Percentiles rank a stretch among this genome's conserved stretches.
phyloP scores from a whole-genome alignment of 2,329 filamentous ascomycete genomes.

The Alternaria gaisen region DNA sequence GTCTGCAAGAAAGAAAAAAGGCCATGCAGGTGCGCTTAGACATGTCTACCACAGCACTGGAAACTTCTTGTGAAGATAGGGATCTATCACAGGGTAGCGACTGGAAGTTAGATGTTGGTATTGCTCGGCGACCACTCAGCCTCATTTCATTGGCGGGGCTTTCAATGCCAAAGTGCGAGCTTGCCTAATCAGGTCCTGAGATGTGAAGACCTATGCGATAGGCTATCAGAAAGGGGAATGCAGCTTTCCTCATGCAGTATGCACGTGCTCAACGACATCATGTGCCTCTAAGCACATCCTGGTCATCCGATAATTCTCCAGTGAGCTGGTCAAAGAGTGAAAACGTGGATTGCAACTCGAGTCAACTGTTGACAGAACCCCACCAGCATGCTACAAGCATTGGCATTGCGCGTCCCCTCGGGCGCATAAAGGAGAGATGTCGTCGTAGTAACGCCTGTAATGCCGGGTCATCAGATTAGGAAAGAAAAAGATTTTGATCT shows the following conservation, averaged over 20 bases:
- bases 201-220: constrained; percentile 17
- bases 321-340: not conserved
- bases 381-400: constrained; percentile 10
- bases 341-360: constrained; percentile 23
- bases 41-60: constrained; percentile 3
- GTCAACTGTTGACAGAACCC: constrained; percentile 11
- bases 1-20: constrained; percentile 3
- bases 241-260: constrained; percentile 19
- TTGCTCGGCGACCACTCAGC: constrained; percentile 39
- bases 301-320: constrained; percentile 4
- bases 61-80: constrained; percentile 10
- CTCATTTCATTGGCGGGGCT: constrained; percentile 38
- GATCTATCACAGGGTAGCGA: constrained; percentile 21
- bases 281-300: constrained; percentile 8
- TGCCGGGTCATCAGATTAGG: constrained; percentile 6
- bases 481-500: constrained; percentile 14
- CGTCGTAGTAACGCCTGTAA: constrained; percentile 7
- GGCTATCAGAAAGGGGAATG: constrained; percentile 25
- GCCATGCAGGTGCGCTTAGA: constrained; percentile 6
- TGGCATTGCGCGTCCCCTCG: constrained; percentile 10
- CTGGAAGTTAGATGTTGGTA: constrained; percentile 15
- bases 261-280: constrained; percentile 12
- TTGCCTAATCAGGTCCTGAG: constrained; percentile 3
- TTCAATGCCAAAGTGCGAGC: constrained; percentile 10
- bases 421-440: constrained; percentile 18